Evolutionary conservation across 2,329 filamentous ascomycete species (phyloP).

Genomic region (Cladorrhinum sp.): DNA sequence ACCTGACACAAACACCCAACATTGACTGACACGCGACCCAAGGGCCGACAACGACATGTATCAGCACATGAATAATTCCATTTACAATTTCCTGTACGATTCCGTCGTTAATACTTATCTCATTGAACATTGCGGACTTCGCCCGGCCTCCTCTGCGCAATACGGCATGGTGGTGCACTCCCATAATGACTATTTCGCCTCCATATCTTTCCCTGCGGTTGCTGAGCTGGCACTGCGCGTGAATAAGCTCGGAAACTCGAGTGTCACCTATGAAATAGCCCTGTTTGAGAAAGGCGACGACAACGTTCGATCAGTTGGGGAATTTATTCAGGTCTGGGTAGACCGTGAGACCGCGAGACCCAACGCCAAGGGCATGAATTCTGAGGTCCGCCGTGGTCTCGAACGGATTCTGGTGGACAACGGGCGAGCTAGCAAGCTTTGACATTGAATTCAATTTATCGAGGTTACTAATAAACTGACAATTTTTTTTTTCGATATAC

Average conservation of each 20-base stretch:
- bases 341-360: constrained; percentile 68
- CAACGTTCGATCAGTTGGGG: constrained; percentile 76
- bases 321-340: constrained; percentile 88
- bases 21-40: neutral
- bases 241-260: constrained; percentile 78
- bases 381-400: constrained; percentile 56
- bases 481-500: no score
- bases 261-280: constrained; percentile 85
- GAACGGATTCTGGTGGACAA: constrained; percentile 18
- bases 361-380: constrained; percentile 60
- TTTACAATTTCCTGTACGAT: constrained; percentile 87
- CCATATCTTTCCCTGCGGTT: constrained; percentile 76
- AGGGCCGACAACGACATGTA: constrained; percentile 97
- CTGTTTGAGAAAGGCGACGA: constrained; percentile 75
- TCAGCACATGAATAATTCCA: constrained; percentile 85
- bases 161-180: constrained; percentile 84
- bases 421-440: constrained; percentile 16
- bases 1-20: constrained; percentile 17
- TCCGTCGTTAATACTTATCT: constrained; percentile 87
- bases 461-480: no score
- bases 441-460: neutral
- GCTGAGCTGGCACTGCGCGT: constrained; percentile 80
- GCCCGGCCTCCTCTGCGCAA: constrained; percentile 66
- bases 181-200: constrained; percentile 80
- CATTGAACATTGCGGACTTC: constrained; percentile 70